Conservation (phyloP, 805 yeast species). For the Kockiozyma suomiensis region DNA sequence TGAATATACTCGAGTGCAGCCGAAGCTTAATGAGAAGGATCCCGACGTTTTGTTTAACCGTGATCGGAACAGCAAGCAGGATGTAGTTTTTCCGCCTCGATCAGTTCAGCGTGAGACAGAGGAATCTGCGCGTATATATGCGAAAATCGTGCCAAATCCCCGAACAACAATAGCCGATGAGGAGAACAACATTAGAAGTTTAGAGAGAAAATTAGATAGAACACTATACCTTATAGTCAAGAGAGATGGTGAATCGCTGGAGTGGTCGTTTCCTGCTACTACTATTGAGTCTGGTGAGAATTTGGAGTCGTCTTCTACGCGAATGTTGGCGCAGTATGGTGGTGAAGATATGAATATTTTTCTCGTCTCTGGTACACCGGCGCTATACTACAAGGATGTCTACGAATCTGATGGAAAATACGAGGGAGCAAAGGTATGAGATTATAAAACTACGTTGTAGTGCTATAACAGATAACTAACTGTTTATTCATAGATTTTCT, state of each 20-base stretch:
- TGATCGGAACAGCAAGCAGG: slow-evolving; percentile 83
- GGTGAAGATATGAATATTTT: slow-evolving; percentile 80
- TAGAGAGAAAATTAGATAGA: slow-evolving; percentile 78
- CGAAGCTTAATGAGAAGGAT: slow-evolving; percentile 14
- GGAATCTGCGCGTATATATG: slow-evolving; percentile 53
- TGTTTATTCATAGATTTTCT: slow-evolving; percentile 55
- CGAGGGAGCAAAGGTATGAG: slow-evolving; percentile 22
- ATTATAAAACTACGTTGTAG: not conserved
- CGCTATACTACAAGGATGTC: slow-evolving; percentile 60
- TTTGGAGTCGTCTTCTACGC: slow-evolving; percentile 72
- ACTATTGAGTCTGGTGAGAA: slow-evolving; percentile 51
- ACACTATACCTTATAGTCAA: slow-evolving; percentile 77
- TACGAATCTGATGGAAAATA: slow-evolving; percentile 25
- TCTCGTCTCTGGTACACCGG: slow-evolving; percentile 89
- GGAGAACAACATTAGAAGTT: slow-evolving; percentile 59
- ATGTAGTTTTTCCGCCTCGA: slow-evolving; percentile 71
- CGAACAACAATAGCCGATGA: slow-evolving; percentile 79
- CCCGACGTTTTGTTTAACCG: slow-evolving; percentile 52
- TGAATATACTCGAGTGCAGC: slow-evolving; percentile 70
- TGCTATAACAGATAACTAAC: not conserved
- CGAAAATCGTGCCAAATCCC: slow-evolving; percentile 68
- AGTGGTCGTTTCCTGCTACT: slow-evolving; percentile 85
- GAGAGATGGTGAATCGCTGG: slow-evolving; percentile 35
- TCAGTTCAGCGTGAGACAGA: slow-evolving; percentile 43
- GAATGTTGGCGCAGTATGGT: slow-evolving; percentile 69